These are phyloP conservation scores for Phytophthora multivora DNA, from an alignment of 352 stramenopile species.

Conservation along the genomic window DNA sequence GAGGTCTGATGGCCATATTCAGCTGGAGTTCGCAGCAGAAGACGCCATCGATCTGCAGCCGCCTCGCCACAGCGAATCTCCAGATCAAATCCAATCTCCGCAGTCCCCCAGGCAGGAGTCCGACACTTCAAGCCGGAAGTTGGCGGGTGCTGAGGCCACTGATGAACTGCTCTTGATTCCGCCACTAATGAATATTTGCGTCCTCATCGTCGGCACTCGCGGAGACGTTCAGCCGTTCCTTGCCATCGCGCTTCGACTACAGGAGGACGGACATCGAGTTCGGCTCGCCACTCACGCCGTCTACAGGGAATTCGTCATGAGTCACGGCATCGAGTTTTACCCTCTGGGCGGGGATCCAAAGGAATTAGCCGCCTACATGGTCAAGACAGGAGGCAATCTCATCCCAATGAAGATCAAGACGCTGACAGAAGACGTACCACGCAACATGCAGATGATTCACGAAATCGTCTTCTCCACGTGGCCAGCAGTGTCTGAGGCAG, in stretches of 20 bases:
- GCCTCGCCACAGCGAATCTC: conserved; percentile 1
- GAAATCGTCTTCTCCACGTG: conserved; percentile 89
- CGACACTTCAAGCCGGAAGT: not conserved
- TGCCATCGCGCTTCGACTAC: conserved; percentile 62
- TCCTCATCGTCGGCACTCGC: conserved; percentile 90
- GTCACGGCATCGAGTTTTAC: conserved; percentile 79
- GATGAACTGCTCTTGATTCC: conserved; percentile 24
- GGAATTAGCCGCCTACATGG: conserved; percentile 89
- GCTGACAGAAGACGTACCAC: conserved; percentile 63
- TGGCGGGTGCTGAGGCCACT: not conserved
- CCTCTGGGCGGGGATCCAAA: conserved; percentile 74
- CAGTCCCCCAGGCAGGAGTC: conserved; percentile 3
- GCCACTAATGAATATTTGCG: conserved; percentile 76
- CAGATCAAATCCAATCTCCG: conserved; percentile 6
- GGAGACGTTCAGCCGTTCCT: conserved; percentile 90
- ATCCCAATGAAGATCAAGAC: conserved; percentile 70
- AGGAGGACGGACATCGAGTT: conserved; percentile 89
- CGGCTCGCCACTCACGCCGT: conserved; percentile 90
- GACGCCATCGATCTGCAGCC: conserved; percentile 36
- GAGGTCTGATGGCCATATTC: conserved; percentile 34
- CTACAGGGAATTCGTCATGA: conserved; percentile 84
- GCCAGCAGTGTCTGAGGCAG: conserved; percentile 73
- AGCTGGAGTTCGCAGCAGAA: conserved; percentile 40
- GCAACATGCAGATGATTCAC: conserved; percentile 89
- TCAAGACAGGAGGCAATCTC: conserved; percentile 79